Conservation (phyloP, 2,329 filamentous ascomycete species). For the Mollisia scopiformis region DNA sequence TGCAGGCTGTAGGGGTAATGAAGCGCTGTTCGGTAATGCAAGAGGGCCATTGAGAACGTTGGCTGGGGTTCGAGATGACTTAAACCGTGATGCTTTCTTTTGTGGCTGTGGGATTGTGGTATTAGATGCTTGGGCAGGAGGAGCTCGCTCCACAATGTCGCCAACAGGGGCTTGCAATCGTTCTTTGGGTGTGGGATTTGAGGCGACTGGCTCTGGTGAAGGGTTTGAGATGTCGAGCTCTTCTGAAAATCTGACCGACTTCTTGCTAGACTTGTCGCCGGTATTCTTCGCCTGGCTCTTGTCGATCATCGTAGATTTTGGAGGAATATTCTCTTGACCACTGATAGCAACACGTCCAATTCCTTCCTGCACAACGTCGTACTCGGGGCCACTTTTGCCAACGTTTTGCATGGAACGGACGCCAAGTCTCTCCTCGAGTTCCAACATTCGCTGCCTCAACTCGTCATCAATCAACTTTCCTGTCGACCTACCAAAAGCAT, state of each 20-base stretch:
- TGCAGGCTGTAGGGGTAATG: constrained; percentile 27
- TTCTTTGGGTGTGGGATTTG: constrained; percentile 12
- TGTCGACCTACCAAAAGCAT: constrained; percentile 76
- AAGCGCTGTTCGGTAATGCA: constrained; percentile 21
- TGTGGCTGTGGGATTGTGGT: constrained; percentile 24
- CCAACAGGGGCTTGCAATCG: constrained; percentile 44
- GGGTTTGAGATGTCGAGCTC: constrained; percentile 69
- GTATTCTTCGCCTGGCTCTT: not conserved
- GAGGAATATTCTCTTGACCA: constrained; percentile 22
- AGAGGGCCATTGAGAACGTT: constrained; percentile 25
- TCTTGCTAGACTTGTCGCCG: constrained; percentile 43
- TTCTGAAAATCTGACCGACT: constrained; percentile 81
- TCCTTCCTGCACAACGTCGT: constrained; percentile 48
- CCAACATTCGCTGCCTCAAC: constrained; percentile 74
- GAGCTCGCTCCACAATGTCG: constrained; percentile 46
- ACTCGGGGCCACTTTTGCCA: constrained; percentile 47
- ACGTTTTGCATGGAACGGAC: constrained; percentile 58
- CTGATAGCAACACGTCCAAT: constrained; percentile 60
- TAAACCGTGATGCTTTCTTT: constrained; percentile 45
- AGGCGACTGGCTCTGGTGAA: constrained; percentile 33
- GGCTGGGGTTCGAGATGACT: constrained; percentile 36
- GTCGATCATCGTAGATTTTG: not conserved
- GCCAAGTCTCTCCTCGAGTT: constrained; percentile 77
- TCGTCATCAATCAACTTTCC: constrained; percentile 73
- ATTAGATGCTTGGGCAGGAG: constrained; percentile 20